Evolutionary conservation across 2,329 filamentous ascomycete genomes (phyloP), one percentile per base, ranked within the genome.

Genomic region (Catunica adiposa): DNA sequence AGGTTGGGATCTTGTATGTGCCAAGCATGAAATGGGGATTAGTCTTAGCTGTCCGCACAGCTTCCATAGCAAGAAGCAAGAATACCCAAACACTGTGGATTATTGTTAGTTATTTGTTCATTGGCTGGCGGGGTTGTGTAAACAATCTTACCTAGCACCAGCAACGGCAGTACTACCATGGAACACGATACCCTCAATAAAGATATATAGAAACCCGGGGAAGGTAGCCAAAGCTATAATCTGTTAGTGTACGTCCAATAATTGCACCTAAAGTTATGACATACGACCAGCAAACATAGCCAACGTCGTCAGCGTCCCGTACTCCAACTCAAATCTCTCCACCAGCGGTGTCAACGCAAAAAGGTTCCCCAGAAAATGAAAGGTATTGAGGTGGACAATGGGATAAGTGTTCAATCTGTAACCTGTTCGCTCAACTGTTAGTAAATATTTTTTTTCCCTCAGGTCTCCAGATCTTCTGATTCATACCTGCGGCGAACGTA

Each of bases 371-470:
- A 89, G 64, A 59, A 83, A 76, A 68, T 97, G 92, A 62, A 95
- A 73, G 66, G 94, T 76, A 63, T 84, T 84, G 47, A 80, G 68
- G 66, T 98, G 92, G 59, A 96, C 81, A 56, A 98, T 73, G 0
- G 89, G 88, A 65, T 88, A 98, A 0, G 90, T 94, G 66, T 95
- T 96, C 37, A 94, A 76, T 59, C 92, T 83, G 69, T 96, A 90
- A 72, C 94, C 89, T 95, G 66, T 54, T 53, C 15, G 37, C 9
- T 44, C 15, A 22, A 17, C 8, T 15, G 15, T 37, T 38, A 34
- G 25, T 23, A 20, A 20, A 53, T 11, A 20, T 38, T 15, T 40
- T 20, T 42, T 14, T 42, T 25, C 26, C 14, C 8, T 17, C 40
- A n/a, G 20, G 20, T n/a, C 20, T 44, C 20, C 29, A 50, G 38